Base-by-base conservation (phyloP, 78 protist genomes). In the Goniomonas avonlea region DNA sequence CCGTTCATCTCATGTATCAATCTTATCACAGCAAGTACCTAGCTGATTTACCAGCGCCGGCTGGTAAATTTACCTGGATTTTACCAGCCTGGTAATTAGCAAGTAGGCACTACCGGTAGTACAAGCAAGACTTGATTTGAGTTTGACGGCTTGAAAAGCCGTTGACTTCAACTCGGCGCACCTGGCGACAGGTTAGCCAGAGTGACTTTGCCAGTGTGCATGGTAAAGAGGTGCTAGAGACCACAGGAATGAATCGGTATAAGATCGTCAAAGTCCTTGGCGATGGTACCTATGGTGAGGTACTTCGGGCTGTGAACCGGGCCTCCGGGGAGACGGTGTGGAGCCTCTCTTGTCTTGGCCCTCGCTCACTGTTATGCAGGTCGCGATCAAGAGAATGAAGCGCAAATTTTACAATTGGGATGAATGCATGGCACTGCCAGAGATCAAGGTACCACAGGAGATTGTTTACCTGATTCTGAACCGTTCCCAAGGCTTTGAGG, bases 301-400 rank as follows among this genome's bases (percentile, higher is more conserved):
- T 92, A 17, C 21, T 74, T 41, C 82, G 80, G 75, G 93, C 89
- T 0, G 45, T 63, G 27, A 75, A 84, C 58, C 63, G 61, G 47
- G 29, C 63, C 20, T 85, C 85, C 0, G 87, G 89, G n/a, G 91
- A 92, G 71, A 38, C 82, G 20, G 86, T 82, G 5, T 29, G 75
- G 15, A n/a, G 31, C 18, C 18, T 53, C 50, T 43, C 50, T 11
- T 43, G 50, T 11, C 50, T 43, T 11, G 50, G n/a, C 27, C 58
- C 32, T 32, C 18, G 29, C 27, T 3, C 27, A 32, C 8, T 53
- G 25, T 0, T 8, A 17, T 0, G 21, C 69, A 61, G 71, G 98
- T 95, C 5, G 99, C 99, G 1, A 90, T 96, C 39, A 96, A 96
- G 73, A 80, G 84, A 48, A 90, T 96, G 97, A 96, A 96, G 68